phyloP scores from a whole-genome alignment of 1,284 basidiomycete species.

The Austroboletus niveus region DNA sequence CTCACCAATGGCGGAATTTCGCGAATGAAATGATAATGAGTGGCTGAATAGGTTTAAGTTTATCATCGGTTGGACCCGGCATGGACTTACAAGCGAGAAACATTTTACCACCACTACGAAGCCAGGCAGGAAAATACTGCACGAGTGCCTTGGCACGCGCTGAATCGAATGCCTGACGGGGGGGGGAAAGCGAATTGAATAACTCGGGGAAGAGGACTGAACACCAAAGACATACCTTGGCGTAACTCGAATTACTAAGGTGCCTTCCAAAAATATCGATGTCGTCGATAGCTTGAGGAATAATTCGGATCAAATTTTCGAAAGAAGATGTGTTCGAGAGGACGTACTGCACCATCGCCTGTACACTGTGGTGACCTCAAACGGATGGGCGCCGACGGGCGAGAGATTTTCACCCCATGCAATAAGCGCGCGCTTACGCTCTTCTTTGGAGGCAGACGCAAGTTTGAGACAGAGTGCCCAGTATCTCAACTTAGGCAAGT shows the following conservation, averaged over 20 bases:
- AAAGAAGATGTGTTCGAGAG: not conserved
- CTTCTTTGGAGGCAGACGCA: conserved; percentile 39
- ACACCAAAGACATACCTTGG: conserved; percentile 47
- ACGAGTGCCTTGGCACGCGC: conserved; percentile 43
- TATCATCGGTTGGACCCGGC: not conserved
- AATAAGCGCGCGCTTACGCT: conserved; percentile 40
- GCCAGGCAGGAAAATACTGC: conserved; percentile 60
- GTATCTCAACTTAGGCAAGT: conserved; percentile 38
- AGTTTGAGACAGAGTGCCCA: conserved; percentile 38
- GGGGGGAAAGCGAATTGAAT: not conserved
- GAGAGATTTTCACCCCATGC: conserved; percentile 45
- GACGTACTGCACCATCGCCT: conserved; percentile 57
- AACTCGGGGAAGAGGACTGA: not conserved
- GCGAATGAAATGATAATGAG: conserved; percentile 71
- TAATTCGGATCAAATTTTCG: not conserved
- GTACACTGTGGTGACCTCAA: conserved; percentile 42
- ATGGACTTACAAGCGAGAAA: conserved; percentile 59
- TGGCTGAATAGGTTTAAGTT: conserved; percentile 40
- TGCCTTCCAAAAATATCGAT: conserved; percentile 64
- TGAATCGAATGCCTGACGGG: conserved; percentile 40
- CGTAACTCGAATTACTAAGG: conserved; percentile 75
- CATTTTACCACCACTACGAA: conserved; percentile 64
- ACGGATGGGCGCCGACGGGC: conserved; percentile 58
- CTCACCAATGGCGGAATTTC: conserved; percentile 74
- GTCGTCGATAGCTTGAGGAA: conserved; percentile 58